phyloP scores from a whole-genome alignment of 495 filamentous ascomycete species.

The Apiosordaria backusii region DNA sequence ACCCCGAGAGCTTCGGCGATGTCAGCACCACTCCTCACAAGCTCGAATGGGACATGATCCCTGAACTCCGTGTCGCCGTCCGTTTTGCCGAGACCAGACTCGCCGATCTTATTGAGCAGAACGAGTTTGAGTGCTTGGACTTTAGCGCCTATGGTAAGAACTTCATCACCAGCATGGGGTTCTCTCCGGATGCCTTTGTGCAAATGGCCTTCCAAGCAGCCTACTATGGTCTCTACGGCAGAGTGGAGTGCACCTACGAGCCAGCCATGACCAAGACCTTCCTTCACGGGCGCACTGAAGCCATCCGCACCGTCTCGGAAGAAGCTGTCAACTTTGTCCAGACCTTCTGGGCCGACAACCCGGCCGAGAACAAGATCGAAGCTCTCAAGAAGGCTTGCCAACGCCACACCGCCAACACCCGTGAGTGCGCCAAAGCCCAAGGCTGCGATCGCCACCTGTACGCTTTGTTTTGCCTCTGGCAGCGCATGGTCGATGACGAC shows the following conservation, averaged over 20 bases:
- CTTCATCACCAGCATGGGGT: constrained; percentile 94
- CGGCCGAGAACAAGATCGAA: constrained; percentile 76
- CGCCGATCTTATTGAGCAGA: constrained; percentile 92
- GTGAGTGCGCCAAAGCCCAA: constrained; percentile 83
- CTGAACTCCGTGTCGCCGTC: constrained; percentile 84
- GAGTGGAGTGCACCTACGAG: constrained; percentile 92
- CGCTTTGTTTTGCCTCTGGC: constrained; percentile 93
- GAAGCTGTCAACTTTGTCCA: constrained; percentile 83
- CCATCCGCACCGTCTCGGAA: constrained; percentile 78
- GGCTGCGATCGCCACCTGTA: constrained; percentile 95
- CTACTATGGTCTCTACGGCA: constrained; percentile 95
- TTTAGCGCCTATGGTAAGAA: constrained; percentile 91
- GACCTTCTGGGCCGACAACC: constrained; percentile 92
- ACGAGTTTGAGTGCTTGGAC: constrained; percentile 91
- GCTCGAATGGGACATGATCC: constrained; percentile 95
- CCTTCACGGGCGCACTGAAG: constrained; percentile 91
- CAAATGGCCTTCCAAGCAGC: constrained; percentile 99
- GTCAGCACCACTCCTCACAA: constrained; percentile 93
- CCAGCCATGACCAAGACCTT: constrained; percentile 97
- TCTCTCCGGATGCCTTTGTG: constrained; percentile 95
- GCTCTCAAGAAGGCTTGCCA: constrained; percentile 77
- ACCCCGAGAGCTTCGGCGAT: constrained; percentile 90
- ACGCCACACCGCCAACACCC: constrained; percentile 75
- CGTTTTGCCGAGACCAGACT: constrained; percentile 94
- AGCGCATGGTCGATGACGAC: constrained; percentile 77